Percentiles rank a stretch among this genome's conserved stretches.
phyloP scores from a whole-genome alignment of 1,284 basidiomycete species.

The Trametes hirsuta region DNA sequence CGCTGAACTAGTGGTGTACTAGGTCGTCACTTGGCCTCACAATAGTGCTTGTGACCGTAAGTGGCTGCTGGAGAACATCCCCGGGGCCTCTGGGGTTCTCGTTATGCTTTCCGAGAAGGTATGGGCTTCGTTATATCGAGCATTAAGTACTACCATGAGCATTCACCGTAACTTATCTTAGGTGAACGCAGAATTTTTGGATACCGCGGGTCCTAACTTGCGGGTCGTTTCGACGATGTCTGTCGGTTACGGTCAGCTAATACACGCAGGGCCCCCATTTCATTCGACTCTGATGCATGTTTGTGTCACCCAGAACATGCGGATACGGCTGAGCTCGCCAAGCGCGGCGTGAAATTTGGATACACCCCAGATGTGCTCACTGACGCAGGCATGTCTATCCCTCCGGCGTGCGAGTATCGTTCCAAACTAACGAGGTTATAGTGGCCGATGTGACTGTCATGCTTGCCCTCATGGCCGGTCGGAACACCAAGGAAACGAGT shows the following conservation, averaged over 20 bases:
- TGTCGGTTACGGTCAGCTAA: constrained; percentile 77
- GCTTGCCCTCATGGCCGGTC: constrained; percentile 89
- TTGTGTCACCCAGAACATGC: constrained; percentile 71
- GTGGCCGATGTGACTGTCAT: constrained; percentile 89
- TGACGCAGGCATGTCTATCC: constrained; percentile 65
- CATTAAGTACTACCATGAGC: not conserved
- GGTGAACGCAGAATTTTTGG: constrained; percentile 76
- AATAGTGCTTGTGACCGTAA: constrained; percentile 64
- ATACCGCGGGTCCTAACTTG: constrained; percentile 72
- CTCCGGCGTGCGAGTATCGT: not conserved
- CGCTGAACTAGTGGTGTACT: not conserved
- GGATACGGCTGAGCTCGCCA: constrained; percentile 64
- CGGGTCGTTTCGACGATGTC: constrained; percentile 89
- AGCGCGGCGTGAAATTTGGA: constrained; percentile 75
- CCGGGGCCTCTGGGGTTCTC: constrained; percentile 66
- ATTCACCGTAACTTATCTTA: constrained; percentile 29
- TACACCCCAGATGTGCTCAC: constrained; percentile 92
- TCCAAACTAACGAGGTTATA: constrained; percentile 31
- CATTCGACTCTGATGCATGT: not conserved
- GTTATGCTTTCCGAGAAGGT: constrained; percentile 78
- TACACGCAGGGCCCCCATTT: too few relatives aligned
- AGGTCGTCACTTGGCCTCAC: constrained; percentile 75
- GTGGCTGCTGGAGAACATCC: constrained; percentile 82
- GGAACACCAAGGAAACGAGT: constrained; percentile 72
- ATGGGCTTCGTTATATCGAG: constrained; percentile 17